Conservation (phyloP, 2,329 filamentous ascomycete species). For the Sporothrix mexicana region DNA sequence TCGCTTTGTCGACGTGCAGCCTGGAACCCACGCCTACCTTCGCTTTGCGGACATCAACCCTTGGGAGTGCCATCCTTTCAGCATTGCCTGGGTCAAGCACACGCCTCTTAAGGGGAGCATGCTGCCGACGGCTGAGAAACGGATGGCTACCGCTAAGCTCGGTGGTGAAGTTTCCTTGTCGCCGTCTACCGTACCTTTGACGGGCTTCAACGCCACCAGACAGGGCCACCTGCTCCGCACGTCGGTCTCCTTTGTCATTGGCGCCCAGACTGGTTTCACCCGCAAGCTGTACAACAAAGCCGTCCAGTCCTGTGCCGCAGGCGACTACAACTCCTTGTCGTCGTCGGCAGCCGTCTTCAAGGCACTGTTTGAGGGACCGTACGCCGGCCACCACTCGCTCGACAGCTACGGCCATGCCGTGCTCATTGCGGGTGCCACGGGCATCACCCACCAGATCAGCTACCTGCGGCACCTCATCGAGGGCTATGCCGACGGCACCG, state of each 20-base stretch:
- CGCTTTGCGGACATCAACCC: constrained; percentile 69
- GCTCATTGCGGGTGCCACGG: constrained; percentile 89
- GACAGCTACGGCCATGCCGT: constrained; percentile 92
- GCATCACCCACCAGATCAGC: constrained; percentile 93
- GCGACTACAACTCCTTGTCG: constrained; percentile 48
- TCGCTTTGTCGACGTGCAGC: constrained; percentile 67
- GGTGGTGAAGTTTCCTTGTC: not conserved
- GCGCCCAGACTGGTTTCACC: constrained; percentile 87
- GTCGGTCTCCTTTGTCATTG: constrained; percentile 79
- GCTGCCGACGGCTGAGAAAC: constrained; percentile 51
- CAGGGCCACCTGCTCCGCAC: constrained; percentile 53
- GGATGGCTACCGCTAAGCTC: constrained; percentile 30
- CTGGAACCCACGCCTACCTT: constrained; percentile 77
- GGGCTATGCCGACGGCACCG: constrained; percentile 70
- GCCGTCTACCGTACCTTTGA: not conserved
- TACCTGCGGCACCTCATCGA: constrained; percentile 80
- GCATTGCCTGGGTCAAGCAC: constrained; percentile 74
- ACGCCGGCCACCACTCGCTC: constrained; percentile 80
- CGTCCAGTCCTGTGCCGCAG: constrained; percentile 47
- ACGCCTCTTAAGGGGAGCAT: constrained; percentile 48
- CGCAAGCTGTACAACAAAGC: constrained; percentile 78
- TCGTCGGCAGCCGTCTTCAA: constrained; percentile 58
- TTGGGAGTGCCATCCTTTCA: constrained; percentile 81
- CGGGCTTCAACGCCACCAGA: constrained; percentile 33
- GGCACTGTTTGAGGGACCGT: constrained; percentile 88